Percentiles rank a stretch among this genome's conserved stretches.
Conservation (phyloP, 331 rosid genomes). For the Cucumis variabilis region DNA sequence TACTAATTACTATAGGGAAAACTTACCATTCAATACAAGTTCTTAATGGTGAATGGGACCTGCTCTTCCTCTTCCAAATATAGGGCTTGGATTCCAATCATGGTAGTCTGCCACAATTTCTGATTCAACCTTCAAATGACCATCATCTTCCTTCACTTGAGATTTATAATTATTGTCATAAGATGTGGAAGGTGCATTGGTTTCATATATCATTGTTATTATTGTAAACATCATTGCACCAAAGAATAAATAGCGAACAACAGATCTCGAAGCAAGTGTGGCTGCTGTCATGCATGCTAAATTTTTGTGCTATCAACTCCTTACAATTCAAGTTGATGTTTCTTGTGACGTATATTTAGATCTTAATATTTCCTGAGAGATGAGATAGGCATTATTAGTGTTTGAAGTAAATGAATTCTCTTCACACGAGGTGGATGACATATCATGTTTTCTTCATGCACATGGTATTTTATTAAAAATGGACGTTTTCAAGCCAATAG, state of each 20-base stretch:
- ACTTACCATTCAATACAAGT: too few relatives aligned
- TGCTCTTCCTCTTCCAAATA: slow-evolving; percentile 35
- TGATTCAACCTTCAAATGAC: background rate
- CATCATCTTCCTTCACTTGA: slow-evolving; percentile 5
- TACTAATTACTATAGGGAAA: too few relatives aligned
- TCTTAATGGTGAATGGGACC: slow-evolving; percentile 65
- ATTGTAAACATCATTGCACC: slow-evolving; percentile 22
- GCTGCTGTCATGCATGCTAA: slow-evolving; percentile 36
- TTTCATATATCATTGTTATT: slow-evolving; percentile 30
- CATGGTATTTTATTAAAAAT: slow-evolving; percentile 22
- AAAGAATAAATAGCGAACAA: background rate
- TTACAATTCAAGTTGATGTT: slow-evolving; percentile 4
- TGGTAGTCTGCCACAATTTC: slow-evolving; percentile 48
- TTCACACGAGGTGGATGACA: slow-evolving; percentile 46
- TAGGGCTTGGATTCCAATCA: slow-evolving; percentile 55
- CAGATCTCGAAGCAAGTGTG: slow-evolving; percentile 25
- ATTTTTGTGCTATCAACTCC: slow-evolving; percentile 23
- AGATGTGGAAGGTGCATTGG: slow-evolving; percentile 8
- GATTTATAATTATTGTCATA: background rate
- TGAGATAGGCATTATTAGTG: background rate
- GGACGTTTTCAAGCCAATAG: too few relatives aligned
- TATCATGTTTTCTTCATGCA: slow-evolving; percentile 56
- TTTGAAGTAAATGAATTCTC: slow-evolving; percentile 29
- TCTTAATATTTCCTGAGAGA: background rate
- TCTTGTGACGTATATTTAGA: background rate